These are phyloP conservation scores for Diaporthe capsici DNA, from an alignment of 2,329 filamentous ascomycete species.

Conservation along the genomic window DNA sequence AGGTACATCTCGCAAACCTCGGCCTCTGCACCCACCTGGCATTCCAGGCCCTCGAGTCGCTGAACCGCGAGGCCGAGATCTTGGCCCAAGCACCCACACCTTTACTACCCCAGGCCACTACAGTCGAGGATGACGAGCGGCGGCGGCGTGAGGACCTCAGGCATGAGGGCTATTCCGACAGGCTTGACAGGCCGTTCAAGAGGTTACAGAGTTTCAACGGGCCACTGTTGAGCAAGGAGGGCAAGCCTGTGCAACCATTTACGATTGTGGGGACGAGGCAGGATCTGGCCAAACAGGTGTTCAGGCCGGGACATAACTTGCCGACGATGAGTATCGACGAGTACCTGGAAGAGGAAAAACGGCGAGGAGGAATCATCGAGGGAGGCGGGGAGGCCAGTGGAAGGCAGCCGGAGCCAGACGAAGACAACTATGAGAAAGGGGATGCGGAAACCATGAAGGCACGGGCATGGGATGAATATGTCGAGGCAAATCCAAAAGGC, in stretches of 20 bases:
- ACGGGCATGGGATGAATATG: constrained; percentile 94
- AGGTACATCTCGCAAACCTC: constrained; percentile 83
- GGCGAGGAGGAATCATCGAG: constrained; percentile 89
- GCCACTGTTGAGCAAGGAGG: constrained; percentile 82
- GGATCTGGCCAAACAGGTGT: constrained; percentile 84
- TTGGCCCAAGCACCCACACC: constrained; percentile 79
- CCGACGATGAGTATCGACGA: constrained; percentile 99
- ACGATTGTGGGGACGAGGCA: constrained; percentile 85
- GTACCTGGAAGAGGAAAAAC: constrained; percentile 92
- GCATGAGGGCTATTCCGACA: constrained; percentile 72
- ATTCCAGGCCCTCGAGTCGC: constrained; percentile 88
- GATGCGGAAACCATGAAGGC: constrained; percentile 95
- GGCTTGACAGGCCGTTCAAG: constrained; percentile 76
- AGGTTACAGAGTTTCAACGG: constrained; percentile 59
- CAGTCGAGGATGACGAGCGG: constrained; percentile 62
- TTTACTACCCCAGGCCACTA: constrained; percentile 58
- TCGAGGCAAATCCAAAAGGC: constrained; percentile 88
- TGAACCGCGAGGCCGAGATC: constrained; percentile 88
- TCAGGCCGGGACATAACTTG: constrained; percentile 90
- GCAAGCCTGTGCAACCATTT: constrained; percentile 92
- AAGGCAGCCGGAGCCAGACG: constrained; percentile 80
- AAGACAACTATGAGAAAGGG: constrained; percentile 89
- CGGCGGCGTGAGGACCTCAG: constrained; percentile 49
- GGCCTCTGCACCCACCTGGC: constrained; percentile 81
- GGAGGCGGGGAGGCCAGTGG: constrained; percentile 86